Evolutionary conservation across 2,329 filamentous ascomycete genomes (phyloP).

Genomic region (Neonectria magnoliae): DNA sequence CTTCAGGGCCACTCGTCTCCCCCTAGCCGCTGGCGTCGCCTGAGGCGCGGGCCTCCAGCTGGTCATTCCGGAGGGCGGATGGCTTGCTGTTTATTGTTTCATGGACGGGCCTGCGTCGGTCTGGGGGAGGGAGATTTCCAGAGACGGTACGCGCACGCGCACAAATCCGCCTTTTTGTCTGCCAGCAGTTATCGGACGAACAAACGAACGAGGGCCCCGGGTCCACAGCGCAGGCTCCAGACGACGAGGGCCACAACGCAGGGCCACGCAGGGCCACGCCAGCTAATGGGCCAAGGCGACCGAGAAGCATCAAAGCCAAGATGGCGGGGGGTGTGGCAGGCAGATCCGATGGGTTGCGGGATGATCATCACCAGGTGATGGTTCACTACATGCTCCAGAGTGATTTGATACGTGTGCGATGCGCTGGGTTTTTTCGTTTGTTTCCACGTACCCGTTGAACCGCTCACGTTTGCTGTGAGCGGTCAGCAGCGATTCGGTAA

Average conservation of each 20-base stretch:
- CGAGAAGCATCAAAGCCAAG: neutral
- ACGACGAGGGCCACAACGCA: constrained; percentile 5
- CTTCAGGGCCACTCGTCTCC: constrained; percentile 15
- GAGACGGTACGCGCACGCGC: neutral
- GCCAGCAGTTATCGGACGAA: neutral
- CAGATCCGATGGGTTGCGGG: constrained; percentile 16
- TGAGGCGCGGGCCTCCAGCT: constrained; percentile 3
- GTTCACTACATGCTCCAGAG: neutral
- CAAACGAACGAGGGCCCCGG: neutral
- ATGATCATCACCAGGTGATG: neutral
- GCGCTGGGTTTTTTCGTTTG: neutral
- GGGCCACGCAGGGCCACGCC: constrained; percentile 17
- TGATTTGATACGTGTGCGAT: neutral
- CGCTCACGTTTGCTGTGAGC: neutral
- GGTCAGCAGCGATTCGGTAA: neutral
- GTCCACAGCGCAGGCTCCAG: neutral
- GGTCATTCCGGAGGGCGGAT: constrained; percentile 6
- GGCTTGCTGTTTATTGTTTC: constrained; percentile 3
- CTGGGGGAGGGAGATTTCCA: neutral
- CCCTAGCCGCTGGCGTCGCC: constrained; percentile 4
- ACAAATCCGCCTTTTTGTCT: neutral
- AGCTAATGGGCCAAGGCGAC: constrained; percentile 13
- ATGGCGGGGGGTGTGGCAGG: neutral
- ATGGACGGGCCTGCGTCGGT: neutral
- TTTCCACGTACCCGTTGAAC: neutral